Conservation (phyloP, 345 rosid species). For the Lagerstroemia speciosa region DNA sequence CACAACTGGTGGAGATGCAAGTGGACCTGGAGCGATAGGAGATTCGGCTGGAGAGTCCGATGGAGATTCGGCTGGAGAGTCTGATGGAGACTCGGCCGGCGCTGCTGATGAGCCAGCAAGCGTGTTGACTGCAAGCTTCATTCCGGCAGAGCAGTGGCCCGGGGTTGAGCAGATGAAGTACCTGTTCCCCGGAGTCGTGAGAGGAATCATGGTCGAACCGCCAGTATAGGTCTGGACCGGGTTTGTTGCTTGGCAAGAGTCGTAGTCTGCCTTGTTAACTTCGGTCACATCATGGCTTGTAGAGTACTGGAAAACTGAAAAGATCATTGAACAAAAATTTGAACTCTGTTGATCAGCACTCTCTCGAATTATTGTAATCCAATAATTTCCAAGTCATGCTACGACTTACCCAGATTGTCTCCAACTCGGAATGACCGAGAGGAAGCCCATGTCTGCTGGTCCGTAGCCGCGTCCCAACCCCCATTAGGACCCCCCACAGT, state of each 20-base stretch:
- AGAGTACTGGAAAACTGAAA: slow-evolving; percentile 15
- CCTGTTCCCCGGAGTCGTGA: slow-evolving; percentile 16
- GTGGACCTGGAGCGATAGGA: not conserved
- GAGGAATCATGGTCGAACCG: slow-evolving; percentile 12
- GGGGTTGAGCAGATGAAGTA: slow-evolving; percentile 17
- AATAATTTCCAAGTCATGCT: not conserved
- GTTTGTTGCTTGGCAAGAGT: slow-evolving; percentile 12
- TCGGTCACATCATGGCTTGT: slow-evolving; percentile 15
- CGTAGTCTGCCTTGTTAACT: slow-evolving; percentile 16
- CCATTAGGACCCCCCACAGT: slow-evolving; percentile 17
- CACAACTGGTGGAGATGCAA: not conserved
- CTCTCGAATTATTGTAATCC: not conserved
- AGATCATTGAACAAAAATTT: not conserved
- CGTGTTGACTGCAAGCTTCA: slow-evolving; percentile 16
- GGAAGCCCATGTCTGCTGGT: slow-evolving; percentile 14
- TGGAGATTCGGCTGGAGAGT: slow-evolving; percentile 1
- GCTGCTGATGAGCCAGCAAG: slow-evolving; percentile 3
- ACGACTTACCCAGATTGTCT: slow-evolving; percentile 13
- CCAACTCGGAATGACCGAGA: slow-evolving; percentile 11
- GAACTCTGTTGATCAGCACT: not conserved
- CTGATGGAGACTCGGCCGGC: not conserved
- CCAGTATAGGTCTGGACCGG: slow-evolving; percentile 9
- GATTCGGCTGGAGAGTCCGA: not conserved
- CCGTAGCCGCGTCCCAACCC: slow-evolving; percentile 13
- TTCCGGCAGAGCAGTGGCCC: slow-evolving; percentile 18